phyloP scores from a whole-genome alignment of 108 stramenopile species.

The Fistulifera solaris region DNA sequence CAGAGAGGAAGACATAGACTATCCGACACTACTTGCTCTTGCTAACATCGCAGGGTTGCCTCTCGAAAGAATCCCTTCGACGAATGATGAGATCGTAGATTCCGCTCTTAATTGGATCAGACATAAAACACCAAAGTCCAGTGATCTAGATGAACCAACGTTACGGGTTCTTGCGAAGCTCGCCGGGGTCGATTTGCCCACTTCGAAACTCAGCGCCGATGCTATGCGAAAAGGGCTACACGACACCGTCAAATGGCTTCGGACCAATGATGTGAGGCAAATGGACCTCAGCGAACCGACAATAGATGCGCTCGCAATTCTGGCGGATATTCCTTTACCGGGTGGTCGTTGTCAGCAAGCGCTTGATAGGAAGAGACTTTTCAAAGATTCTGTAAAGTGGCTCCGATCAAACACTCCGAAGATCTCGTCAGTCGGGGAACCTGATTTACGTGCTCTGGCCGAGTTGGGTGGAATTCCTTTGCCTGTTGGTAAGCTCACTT shows the following conservation, averaged over 20 bases:
- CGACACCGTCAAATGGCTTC: background rate
- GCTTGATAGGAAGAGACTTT: background rate
- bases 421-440: background rate
- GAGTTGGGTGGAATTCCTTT: background rate
- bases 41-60: background rate
- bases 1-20: background rate
- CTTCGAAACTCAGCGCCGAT: no score
- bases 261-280: background rate
- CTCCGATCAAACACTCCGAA: no score
- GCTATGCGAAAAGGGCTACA: conserved; percentile 30
- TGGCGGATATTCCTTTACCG: conserved; percentile 4
- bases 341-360: no score
- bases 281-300: conserved; percentile 2
- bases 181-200: conserved; percentile 2
- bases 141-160: conserved; percentile 4
- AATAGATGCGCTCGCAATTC: conserved; percentile 3
- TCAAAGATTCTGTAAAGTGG: no score
- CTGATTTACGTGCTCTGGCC: background rate
- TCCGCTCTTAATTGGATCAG: background rate
- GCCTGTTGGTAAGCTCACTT: background rate
- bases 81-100: background rate
- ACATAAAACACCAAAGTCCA: background rate
- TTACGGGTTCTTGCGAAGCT: background rate
- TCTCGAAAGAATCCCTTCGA: conserved; percentile 16
- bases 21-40: background rate